These are phyloP conservation scores for Talaromyces sp. DNA, from an alignment of 2,329 filamentous ascomycete genomes.

Conservation along the genomic window DNA sequence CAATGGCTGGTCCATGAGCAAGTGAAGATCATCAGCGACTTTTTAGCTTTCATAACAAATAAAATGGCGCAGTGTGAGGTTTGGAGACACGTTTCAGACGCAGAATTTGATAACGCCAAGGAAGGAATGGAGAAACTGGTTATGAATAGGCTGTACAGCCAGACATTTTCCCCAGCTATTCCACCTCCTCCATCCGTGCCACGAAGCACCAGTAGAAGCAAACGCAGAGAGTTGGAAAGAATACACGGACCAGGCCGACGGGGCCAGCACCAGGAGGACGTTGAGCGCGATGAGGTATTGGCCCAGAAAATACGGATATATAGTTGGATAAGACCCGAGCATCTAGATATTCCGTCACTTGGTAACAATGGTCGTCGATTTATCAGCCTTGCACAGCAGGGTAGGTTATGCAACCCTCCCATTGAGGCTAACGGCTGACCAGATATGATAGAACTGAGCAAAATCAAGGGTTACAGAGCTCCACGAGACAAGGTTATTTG, in stretches of 20 bases:
- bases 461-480: constrained; percentile 96
- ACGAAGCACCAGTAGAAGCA: constrained; percentile 57
- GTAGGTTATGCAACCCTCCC: constrained; percentile 40
- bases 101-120: constrained; percentile 95
- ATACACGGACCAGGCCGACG: constrained; percentile 75
- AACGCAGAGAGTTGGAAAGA: constrained; percentile 64
- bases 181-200: constrained; percentile 69
- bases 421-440: neutral
- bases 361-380: constrained; percentile 86
- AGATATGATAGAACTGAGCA: constrained; percentile 66
- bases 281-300: constrained; percentile 92
- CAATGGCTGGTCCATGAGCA: constrained; percentile 99
- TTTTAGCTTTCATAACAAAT: constrained; percentile 91
- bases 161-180: constrained; percentile 95
- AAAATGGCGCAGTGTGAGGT: constrained; percentile 98
- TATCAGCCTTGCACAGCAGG: constrained; percentile 81
- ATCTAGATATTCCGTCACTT: constrained; percentile 84
- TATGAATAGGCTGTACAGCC: constrained; percentile 93
- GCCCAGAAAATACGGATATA: constrained; percentile 97
- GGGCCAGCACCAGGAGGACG: constrained; percentile 96
- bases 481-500: constrained; percentile 98
- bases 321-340: constrained; percentile 86
- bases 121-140: constrained; percentile 99
- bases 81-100: constrained; percentile 91
- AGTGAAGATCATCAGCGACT: constrained; percentile 97